Base-by-base conservation (phyloP, 2,329 filamentous ascomycete species). In the Elsinoe arachidis region DNA sequence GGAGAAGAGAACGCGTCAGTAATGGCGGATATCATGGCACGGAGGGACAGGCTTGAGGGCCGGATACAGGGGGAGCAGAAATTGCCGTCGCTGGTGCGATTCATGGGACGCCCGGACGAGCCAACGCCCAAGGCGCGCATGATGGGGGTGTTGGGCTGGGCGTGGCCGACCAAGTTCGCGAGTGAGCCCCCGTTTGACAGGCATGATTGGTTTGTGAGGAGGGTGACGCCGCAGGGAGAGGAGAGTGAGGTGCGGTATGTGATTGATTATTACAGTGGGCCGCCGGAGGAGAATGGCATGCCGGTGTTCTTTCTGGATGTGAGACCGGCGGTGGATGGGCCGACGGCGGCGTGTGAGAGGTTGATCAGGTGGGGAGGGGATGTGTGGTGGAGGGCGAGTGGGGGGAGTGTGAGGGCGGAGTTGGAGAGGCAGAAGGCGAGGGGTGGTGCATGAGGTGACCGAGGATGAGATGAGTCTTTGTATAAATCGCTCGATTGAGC, bases 221-320 rank as follows among this genome's bases (percentile, higher is more conserved):
- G 93, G 61, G 80, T 86, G 34, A 73, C 80, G 51, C 74, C 77
- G 4, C 78, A 84, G 56, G 88, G 88, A 26, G 70, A 84, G 59
- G 78, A 77, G 65, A 86, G 85, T 69, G 86, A 96, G 75, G 78
- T 96, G 46, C 83, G 93, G 66, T 99, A 99, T 70, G 84, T 99
- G 57, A 99, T 99, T 69, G 93, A 99, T 72, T 97, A 96, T 73
- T 97, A 97, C 72, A 86, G 87, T 34, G 92, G 85, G 5, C 84
- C 85, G 21, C 86, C 87, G 1, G 90, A 95, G 67, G 83, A 86
- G 2, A 88, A 83, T 0, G 93, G 91, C 33, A 90, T 96, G 69
- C 92, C 93, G 2, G 90, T 97, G 5, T 99, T 99, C 75, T 96
- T 85, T 70, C 82, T 99, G 56, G 93, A 99, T 68, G 93, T 99